These are phyloP conservation scores for Delonix regia DNA, from an alignment of 306 rosid genomes.

Conservation along the genomic window DNA sequence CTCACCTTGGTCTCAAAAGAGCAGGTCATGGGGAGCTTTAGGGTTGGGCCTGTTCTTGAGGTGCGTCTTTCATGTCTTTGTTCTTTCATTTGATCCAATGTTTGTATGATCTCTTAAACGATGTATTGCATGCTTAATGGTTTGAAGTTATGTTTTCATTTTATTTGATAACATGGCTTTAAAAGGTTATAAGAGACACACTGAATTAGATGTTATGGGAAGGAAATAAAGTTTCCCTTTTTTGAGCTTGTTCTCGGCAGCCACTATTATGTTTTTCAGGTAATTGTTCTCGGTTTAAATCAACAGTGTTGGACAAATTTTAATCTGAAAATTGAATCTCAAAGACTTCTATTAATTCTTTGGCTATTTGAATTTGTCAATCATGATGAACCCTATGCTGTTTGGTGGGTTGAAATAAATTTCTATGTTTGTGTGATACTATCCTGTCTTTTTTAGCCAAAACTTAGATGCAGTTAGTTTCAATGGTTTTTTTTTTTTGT, in stretches of 20 bases:
- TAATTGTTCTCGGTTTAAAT: conserved; percentile 15
- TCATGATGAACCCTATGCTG: no score
- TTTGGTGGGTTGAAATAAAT: conserved; percentile 9
- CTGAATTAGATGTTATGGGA: conserved; percentile 25
- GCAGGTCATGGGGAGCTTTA: conserved; percentile 84
- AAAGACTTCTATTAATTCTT: conserved; percentile 1
- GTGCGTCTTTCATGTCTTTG: conserved; percentile 44
- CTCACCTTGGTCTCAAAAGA: conserved; percentile 84
- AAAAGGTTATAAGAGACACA: background rate
- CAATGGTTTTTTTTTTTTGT: background rate
- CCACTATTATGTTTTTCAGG: background rate
- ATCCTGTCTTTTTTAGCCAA: conserved; percentile 17
- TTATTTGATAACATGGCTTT: conserved; percentile 8
- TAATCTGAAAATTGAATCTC: conserved; percentile 24
- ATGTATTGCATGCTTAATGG: conserved; percentile 12
- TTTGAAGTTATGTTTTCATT: conserved; percentile 11
- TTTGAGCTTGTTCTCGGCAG: conserved; percentile 29
- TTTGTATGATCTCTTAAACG: conserved; percentile 25
- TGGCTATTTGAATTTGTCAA: background rate
- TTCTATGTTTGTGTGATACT: background rate
- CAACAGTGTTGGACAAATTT: background rate
- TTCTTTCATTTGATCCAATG: conserved; percentile 22
- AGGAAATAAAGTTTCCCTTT: conserved; percentile 7
- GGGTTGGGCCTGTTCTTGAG: conserved; percentile 74
- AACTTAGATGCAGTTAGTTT: conserved; percentile 16